Percentiles rank a stretch among this genome's conserved stretches.
phyloP scores from a whole-genome alignment of 2,329 filamentous ascomycete genomes.

The Cladophialophora yegresii region DNA sequence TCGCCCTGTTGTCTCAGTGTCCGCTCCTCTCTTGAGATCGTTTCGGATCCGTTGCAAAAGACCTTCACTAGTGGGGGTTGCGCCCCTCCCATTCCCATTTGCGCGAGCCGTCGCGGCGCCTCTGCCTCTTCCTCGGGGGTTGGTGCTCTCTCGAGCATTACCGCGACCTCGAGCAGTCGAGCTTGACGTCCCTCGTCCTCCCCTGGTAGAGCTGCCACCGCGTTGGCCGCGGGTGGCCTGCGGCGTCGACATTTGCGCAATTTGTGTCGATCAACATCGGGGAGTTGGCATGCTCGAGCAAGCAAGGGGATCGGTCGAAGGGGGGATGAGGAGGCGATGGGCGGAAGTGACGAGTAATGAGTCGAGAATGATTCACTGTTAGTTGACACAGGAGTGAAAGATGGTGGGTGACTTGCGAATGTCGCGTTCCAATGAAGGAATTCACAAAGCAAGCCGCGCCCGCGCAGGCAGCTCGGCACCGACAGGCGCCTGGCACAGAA shows the following conservation, averaged over 20 bases:
- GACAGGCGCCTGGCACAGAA: background rate
- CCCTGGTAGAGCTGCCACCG: conserved; percentile 32
- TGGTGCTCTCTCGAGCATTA: conserved; percentile 21
- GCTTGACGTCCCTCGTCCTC: conserved; percentile 21
- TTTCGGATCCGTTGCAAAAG: conserved; percentile 30
- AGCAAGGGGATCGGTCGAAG: background rate
- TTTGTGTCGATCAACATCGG: conserved; percentile 30
- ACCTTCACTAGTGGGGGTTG: conserved; percentile 19
- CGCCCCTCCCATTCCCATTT: conserved; percentile 6
- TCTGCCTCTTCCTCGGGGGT: conserved; percentile 22
- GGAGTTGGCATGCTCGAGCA: conserved; percentile 18
- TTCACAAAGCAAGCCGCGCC: background rate
- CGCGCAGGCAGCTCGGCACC: background rate
- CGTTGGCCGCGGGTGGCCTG: conserved; percentile 33
- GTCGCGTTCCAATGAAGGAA: background rate
- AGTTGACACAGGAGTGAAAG: background rate
- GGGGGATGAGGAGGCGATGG: background rate
- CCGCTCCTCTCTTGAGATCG: conserved; percentile 25
- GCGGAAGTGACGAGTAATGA: background rate
- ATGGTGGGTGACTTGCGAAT: background rate
- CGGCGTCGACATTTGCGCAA: conserved; percentile 32
- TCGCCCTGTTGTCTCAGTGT: conserved; percentile 11
- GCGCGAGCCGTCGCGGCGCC: conserved; percentile 11
- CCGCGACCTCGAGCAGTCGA: conserved; percentile 26
- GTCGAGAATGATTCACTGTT: background rate